Conservation (phyloP, 208 protist species). For the Leishmania tarentolae region DNA sequence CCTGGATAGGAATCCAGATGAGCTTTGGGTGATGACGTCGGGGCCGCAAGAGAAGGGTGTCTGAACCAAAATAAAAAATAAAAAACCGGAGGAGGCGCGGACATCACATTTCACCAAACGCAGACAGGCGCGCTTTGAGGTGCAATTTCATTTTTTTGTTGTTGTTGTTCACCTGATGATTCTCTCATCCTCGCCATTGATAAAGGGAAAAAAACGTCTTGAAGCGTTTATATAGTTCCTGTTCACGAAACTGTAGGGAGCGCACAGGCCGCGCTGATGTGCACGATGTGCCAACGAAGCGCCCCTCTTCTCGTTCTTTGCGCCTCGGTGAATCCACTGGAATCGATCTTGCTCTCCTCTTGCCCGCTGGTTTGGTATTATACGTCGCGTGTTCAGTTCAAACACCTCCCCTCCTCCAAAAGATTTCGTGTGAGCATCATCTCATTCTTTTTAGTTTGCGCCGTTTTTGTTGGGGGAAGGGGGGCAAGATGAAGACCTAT, state of each 20-base stretch:
- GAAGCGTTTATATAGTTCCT: background rate
- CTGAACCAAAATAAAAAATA: background rate
- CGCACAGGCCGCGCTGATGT: background rate
- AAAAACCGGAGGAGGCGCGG: background rate
- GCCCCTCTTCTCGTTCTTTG: background rate
- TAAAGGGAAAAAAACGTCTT: background rate
- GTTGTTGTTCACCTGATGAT: background rate
- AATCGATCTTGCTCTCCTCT: background rate
- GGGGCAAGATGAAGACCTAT: background rate
- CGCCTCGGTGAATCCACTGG: background rate
- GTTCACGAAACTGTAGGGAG: background rate
- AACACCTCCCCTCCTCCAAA: too few species aligned
- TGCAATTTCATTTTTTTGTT: background rate
- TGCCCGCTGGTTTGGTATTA: background rate
- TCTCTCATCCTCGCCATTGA: background rate
- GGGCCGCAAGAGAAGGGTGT: background rate
- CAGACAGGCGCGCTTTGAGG: background rate
- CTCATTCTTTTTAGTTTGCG: background rate
- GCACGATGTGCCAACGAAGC: background rate
- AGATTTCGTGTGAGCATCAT: too few species aligned
- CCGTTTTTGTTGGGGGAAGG: background rate
- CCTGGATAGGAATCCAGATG: background rate
- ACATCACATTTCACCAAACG: background rate
- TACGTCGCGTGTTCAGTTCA: background rate
- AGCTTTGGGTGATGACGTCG: background rate